Evolutionary conservation across 1,139 yeast genomes (phyloP).

Genomic region (Zygosaccharomyces sapae): DNA sequence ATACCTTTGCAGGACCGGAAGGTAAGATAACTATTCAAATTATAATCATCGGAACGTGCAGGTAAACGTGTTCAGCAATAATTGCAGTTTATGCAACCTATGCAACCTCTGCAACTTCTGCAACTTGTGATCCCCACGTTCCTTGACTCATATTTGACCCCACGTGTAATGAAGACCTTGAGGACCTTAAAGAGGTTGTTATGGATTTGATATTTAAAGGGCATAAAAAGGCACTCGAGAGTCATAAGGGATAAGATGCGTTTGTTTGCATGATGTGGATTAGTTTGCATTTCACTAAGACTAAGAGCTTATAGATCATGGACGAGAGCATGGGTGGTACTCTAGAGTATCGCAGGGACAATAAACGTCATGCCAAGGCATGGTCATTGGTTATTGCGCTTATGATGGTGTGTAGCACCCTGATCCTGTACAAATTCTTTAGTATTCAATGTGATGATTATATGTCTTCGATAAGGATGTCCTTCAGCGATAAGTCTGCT

Average conservation of each 20-base stretch:
- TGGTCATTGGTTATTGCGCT: constrained; percentile 1
- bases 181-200: no score
- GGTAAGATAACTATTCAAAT: not conserved
- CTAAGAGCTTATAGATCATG: not conserved
- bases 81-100: not conserved
- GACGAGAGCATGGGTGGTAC: not conserved
- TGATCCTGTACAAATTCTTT: not conserved
- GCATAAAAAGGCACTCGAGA: not conserved
- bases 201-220: not conserved
- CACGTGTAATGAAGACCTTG: not conserved
- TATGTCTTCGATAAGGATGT: not conserved
- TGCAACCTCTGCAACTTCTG: not conserved
- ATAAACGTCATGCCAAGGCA: not conserved
- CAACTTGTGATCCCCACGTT: not conserved
- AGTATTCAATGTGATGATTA: not conserved
- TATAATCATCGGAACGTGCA: not conserved
- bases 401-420: not conserved
- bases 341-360: not conserved
- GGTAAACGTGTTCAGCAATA: not conserved
- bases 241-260: no score
- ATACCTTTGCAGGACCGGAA: not conserved
- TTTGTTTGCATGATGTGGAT: no score
- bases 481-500: not conserved
- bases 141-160: not conserved
- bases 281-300: not conserved